These are phyloP conservation scores for Sporothrix pseudoabietina DNA, from an alignment of 2,329 filamentous ascomycete genomes.

Conservation along the genomic window DNA sequence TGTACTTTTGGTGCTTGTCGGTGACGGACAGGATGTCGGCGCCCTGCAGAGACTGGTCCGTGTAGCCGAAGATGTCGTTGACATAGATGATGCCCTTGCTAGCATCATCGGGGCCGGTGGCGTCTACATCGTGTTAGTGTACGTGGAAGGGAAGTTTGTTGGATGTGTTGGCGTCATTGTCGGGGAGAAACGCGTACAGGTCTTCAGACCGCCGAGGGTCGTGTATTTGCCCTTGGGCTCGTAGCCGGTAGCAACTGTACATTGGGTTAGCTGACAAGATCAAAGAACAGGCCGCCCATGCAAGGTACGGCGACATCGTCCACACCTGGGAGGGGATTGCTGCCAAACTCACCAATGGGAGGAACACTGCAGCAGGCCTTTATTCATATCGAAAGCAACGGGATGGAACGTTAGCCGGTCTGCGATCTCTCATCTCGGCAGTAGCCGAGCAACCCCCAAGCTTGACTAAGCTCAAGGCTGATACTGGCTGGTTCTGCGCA, in stretches of 20 bases:
- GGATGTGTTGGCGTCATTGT: not conserved
- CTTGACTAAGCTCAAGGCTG: not conserved
- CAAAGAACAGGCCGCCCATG: too few species aligned
- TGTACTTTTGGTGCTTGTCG: constrained; percentile 67
- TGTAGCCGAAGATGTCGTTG: constrained; percentile 72
- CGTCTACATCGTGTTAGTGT: constrained; percentile 42
- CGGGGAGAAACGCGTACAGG: constrained; percentile 44
- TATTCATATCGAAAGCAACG: not conserved
- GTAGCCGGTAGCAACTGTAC: constrained; percentile 47
- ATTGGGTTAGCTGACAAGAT: not conserved
- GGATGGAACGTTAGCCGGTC: constrained; percentile 5
- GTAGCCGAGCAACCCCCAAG: not conserved
- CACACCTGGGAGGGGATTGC: not conserved
- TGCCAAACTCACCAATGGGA: constrained; percentile 42
- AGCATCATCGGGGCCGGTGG: constrained; percentile 51
- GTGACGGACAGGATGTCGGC: constrained; percentile 65
- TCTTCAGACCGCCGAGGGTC: constrained; percentile 49
- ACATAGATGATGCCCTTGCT: constrained; percentile 63
- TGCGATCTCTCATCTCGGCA: not conserved
- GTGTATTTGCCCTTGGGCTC: constrained; percentile 50
- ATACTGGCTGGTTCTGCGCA: too few species aligned
- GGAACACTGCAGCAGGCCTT: constrained; percentile 50
- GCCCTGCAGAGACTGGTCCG: constrained; percentile 69
- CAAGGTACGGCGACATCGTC: not conserved
- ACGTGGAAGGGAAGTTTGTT: not conserved